Evolutionary conservation across 176 grass and related monocot genomes (phyloP), one percentile per base, ranked within the genome.

Genomic region (Cocos nucifera): DNA sequence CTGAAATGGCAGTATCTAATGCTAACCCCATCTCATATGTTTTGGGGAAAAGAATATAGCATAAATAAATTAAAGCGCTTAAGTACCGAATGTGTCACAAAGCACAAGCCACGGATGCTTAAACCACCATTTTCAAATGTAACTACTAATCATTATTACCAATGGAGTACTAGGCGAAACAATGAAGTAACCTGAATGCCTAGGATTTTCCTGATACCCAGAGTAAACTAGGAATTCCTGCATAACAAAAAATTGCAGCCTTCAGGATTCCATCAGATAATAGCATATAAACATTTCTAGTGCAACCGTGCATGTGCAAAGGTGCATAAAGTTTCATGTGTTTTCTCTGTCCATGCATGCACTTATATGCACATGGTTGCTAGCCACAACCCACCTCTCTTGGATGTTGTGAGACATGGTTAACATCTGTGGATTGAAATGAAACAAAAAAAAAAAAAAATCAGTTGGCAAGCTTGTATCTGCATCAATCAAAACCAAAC

Each of bases 151-250:
- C 32, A 35, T 8, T 35, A 35, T 1, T 35, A 23, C 7, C 32
- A 35, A 35, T 9, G 6, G 5, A 8, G 8, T 35, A 4, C 6
- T 9, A 10, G 32, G 32, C 0, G 8, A 35, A 35, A 35, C 32
- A 35, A 35, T 35, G 17, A 1, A 58, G 49, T 3, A 58, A 85
- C 82, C 81, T 54, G 86, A 69, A 49, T 79, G 82, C 20, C 63
- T 66, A 66, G 81, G 65, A 64, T 69, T 64, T 29, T 73, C 80
- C 51, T 78, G 82, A 72, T 72, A 79, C 39, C 78, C 56, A 3
- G 78, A 27, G 56, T 49, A 78, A 15, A 70, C 57, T 21, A 79
- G 6, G 15, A 78, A 65, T 67, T 85, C 82, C 86, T 89, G 63
- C 86, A 69, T 50, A 55, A 69, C 58, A 54, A 61, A 84, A 27